phyloP scores from a whole-genome alignment of 2,329 filamentous ascomycete species.

The Xylaria sp. region DNA sequence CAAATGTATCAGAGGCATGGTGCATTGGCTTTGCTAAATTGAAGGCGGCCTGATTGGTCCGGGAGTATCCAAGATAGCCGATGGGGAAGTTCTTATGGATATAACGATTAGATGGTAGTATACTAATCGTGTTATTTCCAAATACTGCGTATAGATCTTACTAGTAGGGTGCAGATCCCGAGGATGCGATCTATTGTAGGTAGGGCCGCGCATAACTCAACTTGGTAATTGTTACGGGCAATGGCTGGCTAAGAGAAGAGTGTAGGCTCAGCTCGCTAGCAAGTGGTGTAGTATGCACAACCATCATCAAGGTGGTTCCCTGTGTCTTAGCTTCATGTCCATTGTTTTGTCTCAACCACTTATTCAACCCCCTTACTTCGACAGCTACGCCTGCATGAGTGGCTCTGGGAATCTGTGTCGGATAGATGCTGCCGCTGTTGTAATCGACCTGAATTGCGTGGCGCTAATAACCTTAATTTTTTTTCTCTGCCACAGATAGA shows the following conservation, averaged over 20 bases:
- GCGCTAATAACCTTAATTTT: conserved; percentile 27
- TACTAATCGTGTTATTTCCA: conserved; percentile 22
- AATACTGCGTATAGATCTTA: conserved; percentile 26
- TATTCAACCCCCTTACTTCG: neutral
- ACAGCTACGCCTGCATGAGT: neutral
- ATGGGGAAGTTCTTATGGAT: conserved; percentile 17
- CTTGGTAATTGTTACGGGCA: conserved; percentile 12
- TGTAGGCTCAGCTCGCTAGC: neutral
- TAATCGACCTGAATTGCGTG: conserved; percentile 4
- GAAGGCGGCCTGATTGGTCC: conserved; percentile 22
- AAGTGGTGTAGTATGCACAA: neutral
- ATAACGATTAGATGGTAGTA: conserved; percentile 17
- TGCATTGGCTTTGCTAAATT: conserved; percentile 10
- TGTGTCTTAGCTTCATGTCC: neutral
- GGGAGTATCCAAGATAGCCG: conserved; percentile 29
- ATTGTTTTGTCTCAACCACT: neutral
- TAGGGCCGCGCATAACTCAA: conserved; percentile 14
- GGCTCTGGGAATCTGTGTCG: neutral
- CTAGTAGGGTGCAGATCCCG: conserved; percentile 23
- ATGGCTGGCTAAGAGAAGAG: conserved; percentile 10
- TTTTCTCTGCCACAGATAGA: conserved; percentile 1
- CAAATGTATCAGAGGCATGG: neutral
- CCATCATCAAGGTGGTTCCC: neutral
- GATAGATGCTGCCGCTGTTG: conserved; percentile 4
- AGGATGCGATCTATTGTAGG: conserved; percentile 6